Base-by-base conservation (phyloP, 2,329 filamentous ascomycete genomes). In the Penicillium sclerotiorum region DNA sequence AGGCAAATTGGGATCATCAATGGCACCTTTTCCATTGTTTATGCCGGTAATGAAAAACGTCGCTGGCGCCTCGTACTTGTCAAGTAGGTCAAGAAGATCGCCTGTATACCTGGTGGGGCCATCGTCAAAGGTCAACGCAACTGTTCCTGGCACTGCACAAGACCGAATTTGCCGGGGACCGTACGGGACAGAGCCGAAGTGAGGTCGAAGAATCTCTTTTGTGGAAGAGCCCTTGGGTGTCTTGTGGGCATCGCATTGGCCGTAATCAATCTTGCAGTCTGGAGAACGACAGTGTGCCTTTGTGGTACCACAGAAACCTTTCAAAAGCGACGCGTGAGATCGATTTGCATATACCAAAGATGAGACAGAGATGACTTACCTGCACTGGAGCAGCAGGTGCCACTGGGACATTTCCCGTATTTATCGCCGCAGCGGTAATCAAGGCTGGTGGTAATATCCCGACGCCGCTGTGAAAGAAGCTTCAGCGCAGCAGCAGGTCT, bases 101-200 rank as follows among this genome's bases (percentile, higher is more conserved):
- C 71, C 69, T 1, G 85, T 88, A 66, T 83, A 86, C 17, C 76
- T 67, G 55, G 80, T 81, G 18, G 85, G 85, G 1, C 85, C 85
- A 63, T 88, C 85, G 57, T 88, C 85, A 57, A 81, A 88, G 1
- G 85, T 88, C 47, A 88, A 66, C 15, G 85, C 85, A 58, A 88
- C 77, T 9, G 81, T 81, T 45, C 84, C 82, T 2, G 77, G 73
- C n/a, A 73, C 73, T 32, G 59, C 64, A 56, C 76, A 77, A 9
- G 67, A 64, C 25, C 67, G 66, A 45, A 75, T 70, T 15, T 63
- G 58, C 8, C 55, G 48, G 18, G 66, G 65, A 1, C 65, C 71
- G 40, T 74, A 75, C 15, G 68, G 66, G 13, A 70, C 63, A 30
- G 61, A 53, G 18, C 72, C 72, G 20, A 69, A 11, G n/a, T 62